These are phyloP conservation scores for Apiotrichum akiyoshidainum DNA, from an alignment of 1,284 basidiomycete genomes.

Conservation along the genomic window DNA sequence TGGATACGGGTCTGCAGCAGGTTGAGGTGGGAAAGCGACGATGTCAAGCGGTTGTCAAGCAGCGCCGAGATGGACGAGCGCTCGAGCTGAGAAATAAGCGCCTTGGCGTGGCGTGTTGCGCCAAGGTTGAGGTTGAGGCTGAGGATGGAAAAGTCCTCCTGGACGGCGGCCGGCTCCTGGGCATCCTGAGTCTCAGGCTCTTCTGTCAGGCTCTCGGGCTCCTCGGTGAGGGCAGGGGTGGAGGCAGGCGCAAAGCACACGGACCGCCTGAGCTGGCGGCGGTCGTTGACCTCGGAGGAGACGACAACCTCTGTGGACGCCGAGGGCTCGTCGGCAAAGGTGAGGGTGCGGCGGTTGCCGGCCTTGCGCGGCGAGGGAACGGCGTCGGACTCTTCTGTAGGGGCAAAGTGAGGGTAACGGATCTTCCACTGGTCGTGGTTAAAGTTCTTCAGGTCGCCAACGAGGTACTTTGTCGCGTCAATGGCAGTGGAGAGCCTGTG, in stretches of 20 bases:
- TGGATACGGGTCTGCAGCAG: slow-evolving; percentile 81
- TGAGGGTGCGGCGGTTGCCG: slow-evolving; percentile 63
- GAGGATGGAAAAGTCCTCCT: slow-evolving; percentile 73
- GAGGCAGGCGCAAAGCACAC: slow-evolving; percentile 21
- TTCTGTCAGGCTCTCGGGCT: slow-evolving; percentile 52
- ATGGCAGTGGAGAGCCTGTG: slow-evolving; percentile 70
- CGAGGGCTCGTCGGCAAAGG: slow-evolving; percentile 75
- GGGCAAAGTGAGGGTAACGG: slow-evolving; percentile 65
- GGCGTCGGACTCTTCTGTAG: not conserved
- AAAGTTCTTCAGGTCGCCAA: slow-evolving; percentile 71
- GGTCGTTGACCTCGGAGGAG: slow-evolving; percentile 50
- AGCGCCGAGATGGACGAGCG: slow-evolving; percentile 89
- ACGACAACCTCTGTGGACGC: slow-evolving; percentile 66
- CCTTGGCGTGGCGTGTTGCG: slow-evolving; percentile 65
- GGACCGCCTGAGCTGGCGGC: slow-evolving; percentile 54
- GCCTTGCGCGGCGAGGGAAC: slow-evolving; percentile 45
- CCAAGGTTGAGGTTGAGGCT: slow-evolving; percentile 91
- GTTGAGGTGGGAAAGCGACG: slow-evolving; percentile 74
- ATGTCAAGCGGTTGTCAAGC: slow-evolving; percentile 78
- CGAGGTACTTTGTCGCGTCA: slow-evolving; percentile 65
- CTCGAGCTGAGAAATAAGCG: slow-evolving; percentile 87
- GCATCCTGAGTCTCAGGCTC: slow-evolving; percentile 35
- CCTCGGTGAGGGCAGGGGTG: not conserved
- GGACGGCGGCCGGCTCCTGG: slow-evolving; percentile 37
- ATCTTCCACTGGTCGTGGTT: slow-evolving; percentile 83